Evolutionary conservation across 257 asterid species (phyloP), one percentile per base, ranked within the genome.

Genomic region (Ocimum tenuiflorum): DNA sequence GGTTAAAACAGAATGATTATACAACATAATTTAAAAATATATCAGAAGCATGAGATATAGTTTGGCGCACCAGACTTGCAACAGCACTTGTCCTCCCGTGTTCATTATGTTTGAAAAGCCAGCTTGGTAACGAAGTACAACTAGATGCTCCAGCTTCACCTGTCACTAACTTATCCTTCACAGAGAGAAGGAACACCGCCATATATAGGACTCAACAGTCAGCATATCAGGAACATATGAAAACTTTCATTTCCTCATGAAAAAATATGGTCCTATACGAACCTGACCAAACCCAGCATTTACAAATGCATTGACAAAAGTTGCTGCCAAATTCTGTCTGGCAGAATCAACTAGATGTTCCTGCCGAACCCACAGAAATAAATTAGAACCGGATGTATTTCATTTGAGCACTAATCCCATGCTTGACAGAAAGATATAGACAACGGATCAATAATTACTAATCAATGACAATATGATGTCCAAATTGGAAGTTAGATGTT

Each of bases 271-370:
- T 29, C 41, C 11, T 15, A 7, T 27, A 31, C 63, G 23, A 72
- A 92, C 98, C 97, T 84, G 96, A 56, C 99, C 95, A 67, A 90
- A 94, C 46, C 97, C 99, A 65, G 96, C 99, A 82, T 94, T 94
- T 11, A 94, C 99, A 74, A 94, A 94, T 13, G 99, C 99, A 64
- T 94, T 94, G 49, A 94, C 97, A 78, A 90, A 94, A 24, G 99
- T 94, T 15, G 96, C 95, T 27, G 99, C 99, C 87, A 94, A 78
- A 69, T 94, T 94, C 80, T 94, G 97, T 69, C 95, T 77, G 52
- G 99, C 99, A 39, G 99, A 94, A 76, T 94, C 97, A 73, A 90
- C 95, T 72, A 92, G 79, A 79, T 89, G 99, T 62, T 97, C 94
- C 98, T 91, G 80, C 74, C 50, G 47, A 73, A 61, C 59, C 57